phyloP scores from a whole-genome alignment of 495 filamentous ascomycete species.

The Neurospora sp. region DNA sequence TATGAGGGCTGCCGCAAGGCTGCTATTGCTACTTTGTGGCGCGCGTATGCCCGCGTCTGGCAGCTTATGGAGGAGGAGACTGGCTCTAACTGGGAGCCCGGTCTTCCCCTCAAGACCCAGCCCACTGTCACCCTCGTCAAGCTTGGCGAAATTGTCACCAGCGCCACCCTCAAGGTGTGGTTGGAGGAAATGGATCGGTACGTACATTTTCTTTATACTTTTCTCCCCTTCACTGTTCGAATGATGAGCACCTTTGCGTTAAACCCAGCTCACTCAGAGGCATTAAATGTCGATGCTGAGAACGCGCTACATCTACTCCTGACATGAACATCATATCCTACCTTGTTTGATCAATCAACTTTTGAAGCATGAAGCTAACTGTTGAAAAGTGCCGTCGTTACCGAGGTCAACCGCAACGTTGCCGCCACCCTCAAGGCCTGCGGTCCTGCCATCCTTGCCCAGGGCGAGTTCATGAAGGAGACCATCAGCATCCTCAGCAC shows the following conservation, averaged over 20 bases:
- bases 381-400: slow-evolving; percentile 63
- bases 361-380: slow-evolving; percentile 28
- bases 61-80: slow-evolving; percentile 69
- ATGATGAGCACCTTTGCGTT: slow-evolving; percentile 86
- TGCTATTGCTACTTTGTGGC: slow-evolving; percentile 81
- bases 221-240: slow-evolving; percentile 13
- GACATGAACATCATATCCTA: slow-evolving; percentile 8
- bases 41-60: slow-evolving; percentile 87
- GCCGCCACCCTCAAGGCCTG: slow-evolving; percentile 88
- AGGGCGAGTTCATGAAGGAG: slow-evolving; percentile 48
- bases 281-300: slow-evolving; percentile 73
- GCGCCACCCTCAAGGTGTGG: slow-evolving; percentile 76
- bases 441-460: slow-evolving; percentile 77
- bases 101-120: slow-evolving; percentile 70
- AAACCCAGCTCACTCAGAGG: slow-evolving; percentile 99
- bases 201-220: slow-evolving; percentile 24
- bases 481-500: slow-evolving; percentile 54
- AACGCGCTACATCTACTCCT: slow-evolving; percentile 54
- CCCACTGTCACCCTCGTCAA: slow-evolving; percentile 68
- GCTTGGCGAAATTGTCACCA: slow-evolving; percentile 79
- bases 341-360: not conserved
- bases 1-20: slow-evolving; percentile 93
- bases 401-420: slow-evolving; percentile 90
- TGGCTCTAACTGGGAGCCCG: slow-evolving; percentile 77
- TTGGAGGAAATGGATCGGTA: slow-evolving; percentile 87